Evolutionary conservation across 306 rosid genomes (phyloP).

Genomic region (Casuarina cunninghamiana): DNA sequence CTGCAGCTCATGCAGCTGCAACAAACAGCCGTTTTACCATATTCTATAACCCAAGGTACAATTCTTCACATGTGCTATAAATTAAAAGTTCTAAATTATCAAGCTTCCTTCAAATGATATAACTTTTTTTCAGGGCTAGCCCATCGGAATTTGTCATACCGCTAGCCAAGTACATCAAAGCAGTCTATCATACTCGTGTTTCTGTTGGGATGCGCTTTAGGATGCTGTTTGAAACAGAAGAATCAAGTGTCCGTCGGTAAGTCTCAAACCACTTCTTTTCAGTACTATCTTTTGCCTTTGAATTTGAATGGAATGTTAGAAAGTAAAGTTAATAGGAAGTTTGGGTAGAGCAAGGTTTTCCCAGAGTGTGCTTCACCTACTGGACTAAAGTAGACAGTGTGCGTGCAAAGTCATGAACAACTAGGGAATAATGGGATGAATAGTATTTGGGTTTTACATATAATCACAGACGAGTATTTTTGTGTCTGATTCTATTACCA

Average conservation of each 20-base stretch:
- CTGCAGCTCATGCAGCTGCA: slow-evolving; percentile 99
- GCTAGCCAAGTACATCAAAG: slow-evolving; percentile 77
- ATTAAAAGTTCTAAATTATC: not conserved
- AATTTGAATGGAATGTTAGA: not conserved
- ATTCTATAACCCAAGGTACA: slow-evolving; percentile 93
- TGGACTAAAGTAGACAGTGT: not conserved
- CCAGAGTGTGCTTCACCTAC: not conserved
- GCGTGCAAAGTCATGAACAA: not conserved
- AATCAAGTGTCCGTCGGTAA: slow-evolving; percentile 95
- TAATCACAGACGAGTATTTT: not conserved
- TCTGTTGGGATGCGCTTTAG: slow-evolving; percentile 99
- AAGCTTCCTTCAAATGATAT: not conserved
- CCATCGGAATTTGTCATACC: slow-evolving; percentile 98
- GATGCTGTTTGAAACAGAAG: slow-evolving; percentile 98
- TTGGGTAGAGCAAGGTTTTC: not conserved
- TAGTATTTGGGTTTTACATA: not conserved
- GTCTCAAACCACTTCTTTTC: slow-evolving; percentile 18
- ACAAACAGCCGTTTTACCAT: slow-evolving; percentile 95
- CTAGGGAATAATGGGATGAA: not conserved
- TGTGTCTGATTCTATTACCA: not conserved
- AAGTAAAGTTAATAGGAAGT: not conserved
- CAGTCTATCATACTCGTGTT: slow-evolving; percentile 92
- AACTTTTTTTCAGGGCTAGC: slow-evolving; percentile 67
- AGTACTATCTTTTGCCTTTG: not conserved
- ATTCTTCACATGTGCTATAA: not conserved